These are phyloP conservation scores for Aspergillus steynii DNA, from an alignment of 495 filamentous ascomycete genomes.

Conservation along the genomic window DNA sequence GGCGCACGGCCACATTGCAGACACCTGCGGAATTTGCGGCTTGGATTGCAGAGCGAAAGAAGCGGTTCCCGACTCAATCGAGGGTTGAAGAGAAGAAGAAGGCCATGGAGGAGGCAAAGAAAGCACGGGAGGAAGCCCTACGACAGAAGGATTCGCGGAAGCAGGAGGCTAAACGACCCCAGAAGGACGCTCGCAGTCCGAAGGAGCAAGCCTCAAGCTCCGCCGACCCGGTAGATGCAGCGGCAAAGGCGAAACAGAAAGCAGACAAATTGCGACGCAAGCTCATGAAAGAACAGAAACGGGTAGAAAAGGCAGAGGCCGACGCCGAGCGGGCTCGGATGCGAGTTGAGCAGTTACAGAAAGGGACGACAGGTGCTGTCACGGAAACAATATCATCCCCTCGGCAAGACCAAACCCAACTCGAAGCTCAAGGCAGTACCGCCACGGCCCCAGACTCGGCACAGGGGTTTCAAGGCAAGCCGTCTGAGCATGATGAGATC, in stretches of 20 bases:
- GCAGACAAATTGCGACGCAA: conserved; percentile 51
- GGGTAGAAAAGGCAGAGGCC: conserved; percentile 49
- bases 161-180: conserved; percentile 33
- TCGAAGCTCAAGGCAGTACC: neutral
- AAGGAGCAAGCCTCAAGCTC: conserved; percentile 19
- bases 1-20: conserved; percentile 47
- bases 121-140: conserved; percentile 34
- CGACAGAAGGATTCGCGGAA: conserved; percentile 26
- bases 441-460: conserved; percentile 1
- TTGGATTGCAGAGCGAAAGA: conserved; percentile 80
- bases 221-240: conserved; percentile 36
- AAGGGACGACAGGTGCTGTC: conserved; percentile 14
- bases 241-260: conserved; percentile 46
- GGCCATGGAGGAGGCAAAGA: conserved; percentile 44
- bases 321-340: conserved; percentile 45
- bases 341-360: conserved; percentile 37
- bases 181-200: conserved; percentile 28
- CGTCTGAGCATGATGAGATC: neutral
- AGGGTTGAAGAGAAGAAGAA: conserved; percentile 53
- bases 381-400: conserved; percentile 10
- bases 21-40: conserved; percentile 67
- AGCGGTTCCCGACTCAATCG: conserved; percentile 73
- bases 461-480: neutral
- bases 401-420: conserved; percentile 8
- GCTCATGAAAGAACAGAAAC: conserved; percentile 48